phyloP scores from a whole-genome alignment of 345 rosid species.

The Rhizophora apiculata region DNA sequence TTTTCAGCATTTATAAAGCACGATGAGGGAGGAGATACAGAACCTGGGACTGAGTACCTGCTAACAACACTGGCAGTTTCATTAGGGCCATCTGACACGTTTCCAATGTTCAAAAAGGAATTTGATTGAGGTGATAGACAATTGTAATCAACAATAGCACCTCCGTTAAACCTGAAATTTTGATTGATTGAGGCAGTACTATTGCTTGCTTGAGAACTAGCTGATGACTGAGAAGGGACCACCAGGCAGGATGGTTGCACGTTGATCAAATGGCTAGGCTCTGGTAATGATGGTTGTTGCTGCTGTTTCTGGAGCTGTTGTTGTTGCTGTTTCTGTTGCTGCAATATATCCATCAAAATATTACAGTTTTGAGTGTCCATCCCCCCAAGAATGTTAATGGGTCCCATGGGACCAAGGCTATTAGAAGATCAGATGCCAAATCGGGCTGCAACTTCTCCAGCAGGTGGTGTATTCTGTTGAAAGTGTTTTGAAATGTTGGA shows the following conservation, averaged over 20 bases:
- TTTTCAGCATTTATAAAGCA: constrained; percentile 40
- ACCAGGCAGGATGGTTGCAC: constrained; percentile 67
- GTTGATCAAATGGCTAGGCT: constrained; percentile 39
- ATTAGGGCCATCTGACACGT: constrained; percentile 26
- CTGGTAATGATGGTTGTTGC: constrained; percentile 24
- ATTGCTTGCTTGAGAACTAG: constrained; percentile 38
- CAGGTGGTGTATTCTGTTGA: constrained; percentile 28
- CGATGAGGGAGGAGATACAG: constrained; percentile 39
- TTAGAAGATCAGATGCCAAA: constrained; percentile 50
- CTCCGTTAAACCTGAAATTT: constrained; percentile 24
- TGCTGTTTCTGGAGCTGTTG: constrained; percentile 19
- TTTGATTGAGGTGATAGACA: constrained; percentile 39
- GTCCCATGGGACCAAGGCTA: constrained; percentile 27
- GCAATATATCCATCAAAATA: constrained; percentile 42
- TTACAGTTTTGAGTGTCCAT: constrained; percentile 33
- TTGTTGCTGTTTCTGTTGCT: constrained; percentile 32
- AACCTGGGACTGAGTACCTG: constrained; percentile 31
- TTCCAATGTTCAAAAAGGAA: constrained; percentile 34
- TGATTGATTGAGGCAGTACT: constrained; percentile 44
- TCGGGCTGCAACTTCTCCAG: constrained; percentile 34
- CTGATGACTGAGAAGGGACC: constrained; percentile 46
- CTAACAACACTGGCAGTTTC: constrained; percentile 29
- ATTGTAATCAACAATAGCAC: constrained; percentile 35
- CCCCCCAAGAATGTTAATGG: constrained; percentile 31
- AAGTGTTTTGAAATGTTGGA: constrained; percentile 37